phyloP scores from a whole-genome alignment of 1,139 yeast genomes.

The Candida sp. region DNA sequence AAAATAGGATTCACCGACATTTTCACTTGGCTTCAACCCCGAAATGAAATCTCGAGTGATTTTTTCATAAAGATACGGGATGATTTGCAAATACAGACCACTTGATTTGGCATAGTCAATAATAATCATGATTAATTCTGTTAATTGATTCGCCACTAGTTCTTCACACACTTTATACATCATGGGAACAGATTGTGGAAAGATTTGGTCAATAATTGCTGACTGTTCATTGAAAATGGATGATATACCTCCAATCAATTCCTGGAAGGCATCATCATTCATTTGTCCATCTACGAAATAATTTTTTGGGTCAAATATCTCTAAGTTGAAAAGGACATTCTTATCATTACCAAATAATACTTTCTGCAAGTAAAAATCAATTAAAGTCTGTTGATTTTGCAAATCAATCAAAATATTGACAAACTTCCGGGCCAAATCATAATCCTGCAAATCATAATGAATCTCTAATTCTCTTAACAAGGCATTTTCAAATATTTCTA shows the following conservation, averaged over 20 bases:
- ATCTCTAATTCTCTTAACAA: slow-evolving; percentile 67
- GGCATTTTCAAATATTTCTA: slow-evolving; percentile 74
- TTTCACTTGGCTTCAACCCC: slow-evolving; percentile 23
- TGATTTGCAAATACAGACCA: slow-evolving; percentile 21
- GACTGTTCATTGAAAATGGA: slow-evolving; percentile 34
- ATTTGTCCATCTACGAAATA: slow-evolving; percentile 16
- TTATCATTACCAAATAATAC: slow-evolving; percentile 39
- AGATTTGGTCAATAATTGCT: slow-evolving; percentile 33
- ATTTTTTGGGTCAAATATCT: slow-evolving; percentile 16
- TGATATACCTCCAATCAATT: slow-evolving; percentile 24
- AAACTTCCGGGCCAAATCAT: slow-evolving; percentile 28
- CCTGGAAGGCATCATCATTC: slow-evolving; percentile 17
- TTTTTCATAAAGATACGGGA: slow-evolving; percentile 31
- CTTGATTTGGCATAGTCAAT: slow-evolving; percentile 26
- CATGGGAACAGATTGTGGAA: slow-evolving; percentile 41
- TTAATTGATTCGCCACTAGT: slow-evolving; percentile 37
- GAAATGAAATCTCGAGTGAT: slow-evolving; percentile 23
- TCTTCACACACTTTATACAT: slow-evolving; percentile 49
- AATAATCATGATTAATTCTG: slow-evolving; percentile 30
- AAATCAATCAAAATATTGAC: slow-evolving; percentile 34
- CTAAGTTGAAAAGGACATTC: slow-evolving; percentile 27
- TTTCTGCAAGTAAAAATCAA: slow-evolving; percentile 45
- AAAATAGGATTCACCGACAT: slow-evolving; percentile 32
- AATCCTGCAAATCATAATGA: slow-evolving; percentile 52
- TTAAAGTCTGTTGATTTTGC: slow-evolving; percentile 41